Base-by-base conservation (phyloP, 2,329 filamentous ascomycete species). In the Periconia digitata region DNA sequence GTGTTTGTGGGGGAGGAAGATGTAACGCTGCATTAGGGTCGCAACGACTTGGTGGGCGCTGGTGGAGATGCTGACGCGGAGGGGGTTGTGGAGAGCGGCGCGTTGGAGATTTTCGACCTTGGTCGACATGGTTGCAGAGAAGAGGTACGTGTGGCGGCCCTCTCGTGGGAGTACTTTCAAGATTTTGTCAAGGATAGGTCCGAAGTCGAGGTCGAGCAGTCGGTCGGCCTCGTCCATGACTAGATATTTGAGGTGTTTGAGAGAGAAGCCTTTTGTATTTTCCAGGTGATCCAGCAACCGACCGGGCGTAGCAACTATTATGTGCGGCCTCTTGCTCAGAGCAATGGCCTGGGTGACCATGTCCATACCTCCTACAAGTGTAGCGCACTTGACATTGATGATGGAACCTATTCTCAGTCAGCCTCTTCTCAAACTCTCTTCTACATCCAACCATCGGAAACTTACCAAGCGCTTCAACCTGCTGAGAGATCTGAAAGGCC, bases 181-280 rank as follows among this genome's bases (percentile, higher is more conserved):
- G 46, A 96, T 90, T 73, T 95, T 96, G 72, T 96, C 90, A 32
- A 97, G 83, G 18, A 92, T 87, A 12, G 91, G 90, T 0, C 92
- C 92, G 59, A 97, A 97, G 70, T 96, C 92, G 69, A 96, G 85
- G 66, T 99, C 94, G 1, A 97, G 82, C 8, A 97, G 79, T 49
- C 92, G 80, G 70, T 97, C 92, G 20, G 92, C 92, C 74, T 96
- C 92, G 66, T 96, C 92, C 83, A 97, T 91, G 53, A 96, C 92
- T 3, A 97, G 78, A 66, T 92, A 96, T 65, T 92, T 92, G 32
- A 96, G 77, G 3, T 82, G 80, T 23, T 87, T 83, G 41, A 97
- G 76, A 1, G 87, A 92, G 73, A 99, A 97, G 10, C 94, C 92
- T 72, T 96, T 96, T 2, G 94, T 99, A 73, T 96, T 96, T 69